Conservation (phyloP, 192 early-diverging fungal species). For the Dispira parvispora region DNA sequence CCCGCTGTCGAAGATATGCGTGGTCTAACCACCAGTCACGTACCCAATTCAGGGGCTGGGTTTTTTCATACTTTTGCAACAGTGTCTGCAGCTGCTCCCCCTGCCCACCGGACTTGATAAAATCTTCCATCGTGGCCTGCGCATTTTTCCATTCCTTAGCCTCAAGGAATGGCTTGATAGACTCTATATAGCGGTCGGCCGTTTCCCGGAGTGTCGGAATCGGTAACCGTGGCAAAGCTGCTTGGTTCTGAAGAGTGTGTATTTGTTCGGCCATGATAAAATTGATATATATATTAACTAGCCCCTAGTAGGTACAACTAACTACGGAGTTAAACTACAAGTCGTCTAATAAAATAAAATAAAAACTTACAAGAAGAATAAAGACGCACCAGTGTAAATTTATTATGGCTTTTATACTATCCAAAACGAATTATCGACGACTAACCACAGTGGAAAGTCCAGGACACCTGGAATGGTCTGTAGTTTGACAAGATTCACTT, state of each 20-base stretch:
- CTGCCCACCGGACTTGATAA: constrained; percentile 28
- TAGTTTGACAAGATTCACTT: too few relatives aligned
- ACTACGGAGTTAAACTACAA: too few relatives aligned
- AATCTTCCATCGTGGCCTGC: constrained; percentile 27
- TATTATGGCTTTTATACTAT: too few relatives aligned
- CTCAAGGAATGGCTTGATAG: constrained; percentile 29
- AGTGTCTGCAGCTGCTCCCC: constrained; percentile 33
- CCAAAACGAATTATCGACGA: too few relatives aligned
- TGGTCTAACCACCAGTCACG: constrained; percentile 5
- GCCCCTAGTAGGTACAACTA: too few relatives aligned
- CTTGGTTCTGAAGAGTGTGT: background rate
- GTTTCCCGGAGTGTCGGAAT: constrained; percentile 35
- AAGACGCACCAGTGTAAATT: too few relatives aligned
- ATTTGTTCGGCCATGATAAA: too few relatives aligned
- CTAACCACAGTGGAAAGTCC: too few relatives aligned
- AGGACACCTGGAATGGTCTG: too few relatives aligned
- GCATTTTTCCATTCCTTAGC: constrained; percentile 22
- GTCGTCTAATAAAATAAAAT: too few relatives aligned
- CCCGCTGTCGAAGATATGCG: constrained; percentile 61
- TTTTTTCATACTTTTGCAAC: background rate
- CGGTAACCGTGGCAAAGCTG: constrained; percentile 26
- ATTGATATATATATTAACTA: too few relatives aligned
- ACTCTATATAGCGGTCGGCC: constrained; percentile 26
- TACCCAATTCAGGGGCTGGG: constrained; percentile 5
- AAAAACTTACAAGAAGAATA: too few relatives aligned